Percentiles rank a stretch among this genome's conserved stretches.
These are phyloP conservation scores for Cyberlindnera euphorbiae DNA, from an alignment of 805 yeast genomes.

Conservation along the genomic window DNA sequence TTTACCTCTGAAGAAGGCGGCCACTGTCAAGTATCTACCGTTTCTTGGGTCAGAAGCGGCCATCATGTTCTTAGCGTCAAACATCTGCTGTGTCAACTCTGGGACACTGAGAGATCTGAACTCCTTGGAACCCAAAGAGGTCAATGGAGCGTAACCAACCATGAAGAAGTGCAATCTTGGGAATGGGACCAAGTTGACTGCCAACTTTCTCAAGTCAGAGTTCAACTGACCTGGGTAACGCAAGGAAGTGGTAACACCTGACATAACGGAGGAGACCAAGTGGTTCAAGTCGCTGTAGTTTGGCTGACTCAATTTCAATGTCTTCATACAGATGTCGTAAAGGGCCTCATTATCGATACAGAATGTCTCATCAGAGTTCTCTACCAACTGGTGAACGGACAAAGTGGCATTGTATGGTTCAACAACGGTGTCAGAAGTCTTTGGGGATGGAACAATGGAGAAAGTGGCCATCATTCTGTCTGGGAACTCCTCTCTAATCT, in stretches of 20 bases:
- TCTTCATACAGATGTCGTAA: constrained; percentile 96
- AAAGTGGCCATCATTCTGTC: constrained; percentile 96
- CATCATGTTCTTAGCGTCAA: constrained; percentile 98
- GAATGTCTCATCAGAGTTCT: constrained; percentile 97
- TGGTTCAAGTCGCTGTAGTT: constrained; percentile 80
- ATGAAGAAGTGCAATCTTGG: constrained; percentile 99
- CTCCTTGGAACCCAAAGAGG: constrained; percentile 83
- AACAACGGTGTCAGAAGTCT: constrained; percentile 92
- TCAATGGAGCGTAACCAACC: constrained; percentile 95
- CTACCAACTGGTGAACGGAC: constrained; percentile 94
- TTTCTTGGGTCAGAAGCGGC: constrained; percentile 97
- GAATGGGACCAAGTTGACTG: constrained; percentile 97
- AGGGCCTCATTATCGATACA: constrained; percentile 99
- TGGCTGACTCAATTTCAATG: constrained; percentile 89
- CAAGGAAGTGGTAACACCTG: constrained; percentile 95
- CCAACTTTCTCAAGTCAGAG: constrained; percentile 97
- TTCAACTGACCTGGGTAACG: constrained; percentile 97
- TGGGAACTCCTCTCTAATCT: constrained; percentile 87
- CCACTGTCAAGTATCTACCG: constrained; percentile 98
- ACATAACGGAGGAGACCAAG: constrained; percentile 94
- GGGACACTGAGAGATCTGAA: constrained; percentile 94
- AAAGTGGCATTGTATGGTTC: constrained; percentile 98
- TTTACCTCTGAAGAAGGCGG: constrained; percentile 97
- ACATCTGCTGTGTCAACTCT: constrained; percentile 96
- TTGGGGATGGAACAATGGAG: constrained; percentile 98